A percentile compares a stretch with the other conserved stretches of the same genome.
phyloP scores from a whole-genome alignment of 2,329 filamentous ascomycete genomes.

The Paraconiothyrium brasiliense region DNA sequence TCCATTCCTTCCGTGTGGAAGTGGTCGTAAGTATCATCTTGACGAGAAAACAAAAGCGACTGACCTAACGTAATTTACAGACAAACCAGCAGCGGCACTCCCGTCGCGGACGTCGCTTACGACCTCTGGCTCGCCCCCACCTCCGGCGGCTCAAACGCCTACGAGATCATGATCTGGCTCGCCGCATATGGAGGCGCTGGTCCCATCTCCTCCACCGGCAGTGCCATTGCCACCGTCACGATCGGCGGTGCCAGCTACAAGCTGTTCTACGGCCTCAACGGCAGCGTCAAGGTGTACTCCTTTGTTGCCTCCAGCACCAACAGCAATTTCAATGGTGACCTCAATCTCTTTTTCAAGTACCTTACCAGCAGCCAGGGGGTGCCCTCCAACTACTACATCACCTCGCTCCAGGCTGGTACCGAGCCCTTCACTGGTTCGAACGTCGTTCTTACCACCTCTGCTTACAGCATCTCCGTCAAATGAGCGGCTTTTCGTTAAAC shows the following conservation, averaged over 20 bases:
- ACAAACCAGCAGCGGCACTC: conserved; percentile 53
- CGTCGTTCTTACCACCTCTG: conserved; percentile 55
- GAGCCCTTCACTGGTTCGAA: conserved; percentile 64
- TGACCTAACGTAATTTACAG: neutral
- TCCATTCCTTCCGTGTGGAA: conserved; percentile 57
- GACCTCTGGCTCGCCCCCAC: conserved; percentile 67
- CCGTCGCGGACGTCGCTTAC: conserved; percentile 67
- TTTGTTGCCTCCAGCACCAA: conserved; percentile 63
- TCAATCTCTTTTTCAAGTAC: conserved; percentile 67
- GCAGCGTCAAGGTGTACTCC: conserved; percentile 67
- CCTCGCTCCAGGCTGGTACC: conserved; percentile 64
- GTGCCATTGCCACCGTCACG: conserved; percentile 62
- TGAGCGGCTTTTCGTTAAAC: neutral
- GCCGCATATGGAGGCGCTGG: conserved; percentile 66
- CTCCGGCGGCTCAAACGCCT: conserved; percentile 59
- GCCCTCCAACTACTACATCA: conserved; percentile 53
- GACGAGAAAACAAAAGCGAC: neutral
- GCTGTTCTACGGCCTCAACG: conserved; percentile 69
- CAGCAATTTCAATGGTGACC: conserved; percentile 65
- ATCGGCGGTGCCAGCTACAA: conserved; percentile 66
- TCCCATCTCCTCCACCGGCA: conserved; percentile 67
- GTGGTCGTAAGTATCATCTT: conserved; percentile 16
- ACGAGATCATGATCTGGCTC: conserved; percentile 75
- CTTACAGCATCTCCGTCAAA: conserved; percentile 40
- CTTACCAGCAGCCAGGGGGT: conserved; percentile 61